Percentiles rank a stretch among this genome's conserved stretches.
phyloP scores from a whole-genome alignment of 805 yeast species.

The Yueomyces sp. region DNA sequence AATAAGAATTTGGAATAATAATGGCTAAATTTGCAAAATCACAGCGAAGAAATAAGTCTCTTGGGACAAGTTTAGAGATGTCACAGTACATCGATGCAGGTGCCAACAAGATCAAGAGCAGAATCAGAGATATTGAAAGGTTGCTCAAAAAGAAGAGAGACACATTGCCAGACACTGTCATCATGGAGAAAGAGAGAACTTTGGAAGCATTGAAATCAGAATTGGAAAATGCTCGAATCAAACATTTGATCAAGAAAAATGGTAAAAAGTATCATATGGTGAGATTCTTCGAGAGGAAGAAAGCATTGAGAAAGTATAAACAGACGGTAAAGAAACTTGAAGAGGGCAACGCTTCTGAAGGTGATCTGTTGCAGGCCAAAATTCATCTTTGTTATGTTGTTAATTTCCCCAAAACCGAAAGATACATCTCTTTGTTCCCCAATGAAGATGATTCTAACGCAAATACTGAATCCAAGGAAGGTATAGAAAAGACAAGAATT shows the following conservation, averaged over 20 bases:
- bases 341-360: constrained; percentile 7
- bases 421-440: constrained; percentile 72
- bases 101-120: constrained; percentile 55
- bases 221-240: constrained; percentile 33
- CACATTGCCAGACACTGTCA: constrained; percentile 47
- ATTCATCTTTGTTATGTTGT: constrained; percentile 63
- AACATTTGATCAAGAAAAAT: constrained; percentile 33
- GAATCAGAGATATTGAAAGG: constrained; percentile 77
- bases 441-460: constrained; percentile 19
- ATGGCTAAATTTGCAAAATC: constrained; percentile 1
- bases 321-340: constrained; percentile 24
- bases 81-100: constrained; percentile 26
- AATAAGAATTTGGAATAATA: background rate
- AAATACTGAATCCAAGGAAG: constrained; percentile 9
- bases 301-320: constrained; percentile 62
- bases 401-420: constrained; percentile 65
- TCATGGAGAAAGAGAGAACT: constrained; percentile 64
- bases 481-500: constrained; percentile 29
- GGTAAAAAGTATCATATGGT: constrained; percentile 85
- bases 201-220: constrained; percentile 51
- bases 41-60: constrained; percentile 6
- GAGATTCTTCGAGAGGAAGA: constrained; percentile 79
- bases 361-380: constrained; percentile 36
- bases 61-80: constrained; percentile 23
- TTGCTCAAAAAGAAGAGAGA: constrained; percentile 41